phyloP scores from a whole-genome alignment of 306 rosid genomes.

The Styphnolobium japonicum region DNA sequence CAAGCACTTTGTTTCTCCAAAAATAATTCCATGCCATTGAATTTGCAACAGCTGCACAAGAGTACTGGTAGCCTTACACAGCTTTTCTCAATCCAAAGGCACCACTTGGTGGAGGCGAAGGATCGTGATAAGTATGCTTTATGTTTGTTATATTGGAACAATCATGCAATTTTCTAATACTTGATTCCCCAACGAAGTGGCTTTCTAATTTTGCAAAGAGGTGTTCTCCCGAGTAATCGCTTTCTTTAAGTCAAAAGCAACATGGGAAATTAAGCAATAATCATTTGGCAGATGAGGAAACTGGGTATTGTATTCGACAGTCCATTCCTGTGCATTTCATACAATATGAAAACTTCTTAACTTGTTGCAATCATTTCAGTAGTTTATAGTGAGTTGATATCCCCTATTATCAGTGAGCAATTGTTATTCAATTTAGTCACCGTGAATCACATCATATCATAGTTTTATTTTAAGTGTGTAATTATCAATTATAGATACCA shows the following conservation, averaged over 20 bases:
- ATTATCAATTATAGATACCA: not conserved
- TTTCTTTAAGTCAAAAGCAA: slow-evolving; percentile 37
- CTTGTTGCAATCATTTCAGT: slow-evolving; percentile 31
- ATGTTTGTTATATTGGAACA: slow-evolving; percentile 22
- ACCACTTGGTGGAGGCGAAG: slow-evolving; percentile 34
- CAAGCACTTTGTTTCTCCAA: slow-evolving; percentile 38
- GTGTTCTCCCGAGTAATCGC: slow-evolving; percentile 16
- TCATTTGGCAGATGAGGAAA: slow-evolving; percentile 31
- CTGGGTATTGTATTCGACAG: not conserved
- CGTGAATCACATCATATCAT: not conserved
- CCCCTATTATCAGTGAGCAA: not conserved
- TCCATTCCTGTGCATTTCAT: slow-evolving; percentile 18
- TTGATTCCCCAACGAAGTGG: slow-evolving; percentile 27
- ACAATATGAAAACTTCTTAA: not conserved
- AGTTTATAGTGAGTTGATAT: slow-evolving; percentile 12
- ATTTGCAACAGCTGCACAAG: slow-evolving; percentile 9
- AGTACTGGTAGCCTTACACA: not conserved
- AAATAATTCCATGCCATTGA: slow-evolving; percentile 20
- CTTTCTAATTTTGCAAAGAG: slow-evolving; percentile 40
- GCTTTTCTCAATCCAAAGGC: not conserved
- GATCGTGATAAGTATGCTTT: slow-evolving; percentile 19
- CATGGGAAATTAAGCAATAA: slow-evolving; percentile 5
- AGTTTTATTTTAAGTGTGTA: not conserved
- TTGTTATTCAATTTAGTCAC: not conserved
- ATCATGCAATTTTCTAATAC: slow-evolving; percentile 27